phyloP scores from a whole-genome alignment of 192 early-diverging fungal genomes.

The Paraglomus occultum region DNA sequence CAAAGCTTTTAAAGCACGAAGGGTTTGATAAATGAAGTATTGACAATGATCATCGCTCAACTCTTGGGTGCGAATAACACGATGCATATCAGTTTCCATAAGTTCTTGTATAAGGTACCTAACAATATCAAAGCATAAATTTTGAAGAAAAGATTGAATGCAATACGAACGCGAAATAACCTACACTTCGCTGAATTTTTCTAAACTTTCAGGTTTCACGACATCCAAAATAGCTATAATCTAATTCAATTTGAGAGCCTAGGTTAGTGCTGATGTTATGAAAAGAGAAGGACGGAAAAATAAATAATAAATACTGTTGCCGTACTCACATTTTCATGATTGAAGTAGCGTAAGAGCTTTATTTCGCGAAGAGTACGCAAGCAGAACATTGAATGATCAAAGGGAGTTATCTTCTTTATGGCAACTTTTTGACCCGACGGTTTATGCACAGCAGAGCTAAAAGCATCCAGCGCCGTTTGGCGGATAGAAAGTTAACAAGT shows the following conservation, averaged over 20 bases:
- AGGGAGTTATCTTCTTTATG: constrained; percentile 88
- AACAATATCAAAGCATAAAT: constrained; percentile 7
- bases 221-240: constrained; percentile 91
- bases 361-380: constrained; percentile 79
- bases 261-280: background rate
- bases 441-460: constrained; percentile 82
- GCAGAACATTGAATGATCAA: constrained; percentile 85
- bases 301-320: background rate
- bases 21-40: constrained; percentile 98
- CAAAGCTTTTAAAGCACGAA: constrained; percentile 97
- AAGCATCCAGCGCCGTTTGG: no score
- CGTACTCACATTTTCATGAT: constrained; percentile 74
- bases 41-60: constrained; percentile 96
- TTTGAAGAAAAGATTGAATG: constrained; percentile 11
- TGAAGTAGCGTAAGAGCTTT: constrained; percentile 81
- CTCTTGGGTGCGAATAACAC: constrained; percentile 94
- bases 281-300: background rate
- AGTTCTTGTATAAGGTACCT: constrained; percentile 94
- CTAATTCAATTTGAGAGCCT: constrained; percentile 56
- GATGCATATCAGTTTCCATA: constrained; percentile 99
- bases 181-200: constrained; percentile 88
- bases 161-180: constrained; percentile 12
- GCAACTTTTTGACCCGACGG: constrained; percentile 83
- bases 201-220: constrained; percentile 73
- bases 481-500: no score